Base-by-base conservation (phyloP, 805 yeast species). In the Ogataea trehalophila region DNA sequence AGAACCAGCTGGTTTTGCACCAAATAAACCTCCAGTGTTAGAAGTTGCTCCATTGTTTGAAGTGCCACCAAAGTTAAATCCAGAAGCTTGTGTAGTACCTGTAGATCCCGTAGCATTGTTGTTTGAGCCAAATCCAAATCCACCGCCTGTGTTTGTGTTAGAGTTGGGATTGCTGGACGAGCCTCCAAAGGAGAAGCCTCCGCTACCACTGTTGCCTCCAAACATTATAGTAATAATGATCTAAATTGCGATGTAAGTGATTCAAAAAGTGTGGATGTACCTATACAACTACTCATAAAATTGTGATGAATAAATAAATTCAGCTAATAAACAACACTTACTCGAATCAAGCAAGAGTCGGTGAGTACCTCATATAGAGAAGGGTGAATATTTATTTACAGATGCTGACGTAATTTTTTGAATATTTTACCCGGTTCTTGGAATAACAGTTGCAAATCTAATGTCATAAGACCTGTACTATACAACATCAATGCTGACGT, bases 141-240 rank as follows among this genome's bases (percentile, higher is more conserved):
- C 43, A 15, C 45, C 43, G n/a, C 31, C 39, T 40, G 36, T 22
- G 22, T 8, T 35, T 36, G 37, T n/a, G 36, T 42, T 39, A 39
- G 29, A 35, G 9, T 26, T 33, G 43, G 33, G 41, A 31, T 44
- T 45, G 33, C 35, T 40, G 33, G 22, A 26, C 6, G 47, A 4
- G 2, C 42, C 34, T 6, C 55, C 53, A 45, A 47, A 57, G 48
- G 48, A 47, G 54, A 56, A 50, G 37, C 51, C 50, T 41, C 52
- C 51, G 45, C 40, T 34, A 14, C 51, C 49, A 23, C 51, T 17
- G 26, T 35, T 26, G 18, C 49, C 39, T 5, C 53, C 56, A 33
- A 42, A 41, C 39, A 48, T 43, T 33, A 9, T 15, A 33, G n/a
- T 33, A n/a, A 15, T 8, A 16, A 11, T 23, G 13, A 18, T 15